phyloP scores from a whole-genome alignment of 257 asterid species.

The Forsythia suspensa region DNA sequence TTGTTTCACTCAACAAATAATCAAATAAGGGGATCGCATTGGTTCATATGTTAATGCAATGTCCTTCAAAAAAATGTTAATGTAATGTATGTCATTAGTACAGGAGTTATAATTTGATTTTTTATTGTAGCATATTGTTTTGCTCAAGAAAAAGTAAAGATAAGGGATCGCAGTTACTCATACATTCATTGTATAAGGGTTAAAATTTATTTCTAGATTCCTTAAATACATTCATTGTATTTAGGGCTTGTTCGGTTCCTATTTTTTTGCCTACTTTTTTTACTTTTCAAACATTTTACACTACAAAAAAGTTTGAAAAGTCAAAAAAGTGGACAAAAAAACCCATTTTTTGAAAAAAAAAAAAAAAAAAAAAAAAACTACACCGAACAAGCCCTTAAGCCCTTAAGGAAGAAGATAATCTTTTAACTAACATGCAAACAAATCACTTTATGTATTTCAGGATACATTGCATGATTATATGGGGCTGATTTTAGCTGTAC shows the following conservation, averaged over 20 bases:
- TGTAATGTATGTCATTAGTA: background rate
- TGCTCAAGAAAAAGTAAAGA: background rate
- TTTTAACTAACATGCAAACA: constrained; percentile 2
- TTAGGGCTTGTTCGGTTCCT: no score
- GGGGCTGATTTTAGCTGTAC: constrained; percentile 86
- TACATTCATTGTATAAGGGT: background rate
- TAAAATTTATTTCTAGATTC: background rate
- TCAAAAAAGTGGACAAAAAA: no score
- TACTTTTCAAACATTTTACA: no score
- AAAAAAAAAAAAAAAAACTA: no score
- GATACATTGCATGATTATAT: constrained; percentile 81
- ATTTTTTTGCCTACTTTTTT: no score
- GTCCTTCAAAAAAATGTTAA: background rate
- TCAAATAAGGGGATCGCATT: background rate
- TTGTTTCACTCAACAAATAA: background rate
- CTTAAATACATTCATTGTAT: no score
- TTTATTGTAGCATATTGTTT: background rate
- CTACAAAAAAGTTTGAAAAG: no score
- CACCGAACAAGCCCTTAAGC: no score
- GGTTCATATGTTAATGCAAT: background rate
- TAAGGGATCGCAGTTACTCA: background rate
- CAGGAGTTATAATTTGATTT: background rate
- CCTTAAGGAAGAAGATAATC: background rate
- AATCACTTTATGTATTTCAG: constrained; percentile 41
- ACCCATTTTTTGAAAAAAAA: no score